Base-by-base conservation (phyloP, 768 basidiomycete species). In the Udeniomyces megalosporus region DNA sequence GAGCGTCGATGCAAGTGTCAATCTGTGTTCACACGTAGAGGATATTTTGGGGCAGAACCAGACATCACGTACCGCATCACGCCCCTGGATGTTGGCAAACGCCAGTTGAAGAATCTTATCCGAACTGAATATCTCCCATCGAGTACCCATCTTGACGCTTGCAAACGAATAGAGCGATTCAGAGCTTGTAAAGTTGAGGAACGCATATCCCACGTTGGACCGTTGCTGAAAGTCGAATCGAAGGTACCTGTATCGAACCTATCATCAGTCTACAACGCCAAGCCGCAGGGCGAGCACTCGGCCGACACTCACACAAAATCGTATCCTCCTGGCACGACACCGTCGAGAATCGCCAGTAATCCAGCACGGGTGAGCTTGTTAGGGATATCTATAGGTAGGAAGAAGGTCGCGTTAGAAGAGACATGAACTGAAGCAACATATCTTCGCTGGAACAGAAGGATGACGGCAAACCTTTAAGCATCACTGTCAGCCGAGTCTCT, bases 101-200 rank as follows among this genome's bases (percentile, higher is more conserved):
- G 12, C 7, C 11, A 60, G 48, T 32, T 60, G 58, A 20, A 60
- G 58, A 14, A 60, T 31, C 49, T 60, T 60, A 26, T 60, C 58
- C 6, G 58, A 60, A 14, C 29, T 34, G 58, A 60, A 60, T 47
- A 60, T 48, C 47, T 20, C 24, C 58, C 58, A 60, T 4, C 46
- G 31, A 5, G 35, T 49, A n/a, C 34, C 34, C 58, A 50, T 50
- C 58, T 60, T 60, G 22, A 20, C 28, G 1, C 31, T 29, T 14
- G 58, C 58, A 17, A 60, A 60, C 2, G 17, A 4, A 31, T 29
- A 49, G 26, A 60, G 58, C 1, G 58, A 47, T 17, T 48, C 48
- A 32, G 46, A 15, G 20, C 20, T 22, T 0, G 58, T 34, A 35
- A 60, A 60, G 49, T 60, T 60, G 49, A 60, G 48, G 38, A 60